These are phyloP conservation scores for Lanmaoa pseudosensibilis DNA, from an alignment of 768 basidiomycete species.

Conservation along the genomic window DNA sequence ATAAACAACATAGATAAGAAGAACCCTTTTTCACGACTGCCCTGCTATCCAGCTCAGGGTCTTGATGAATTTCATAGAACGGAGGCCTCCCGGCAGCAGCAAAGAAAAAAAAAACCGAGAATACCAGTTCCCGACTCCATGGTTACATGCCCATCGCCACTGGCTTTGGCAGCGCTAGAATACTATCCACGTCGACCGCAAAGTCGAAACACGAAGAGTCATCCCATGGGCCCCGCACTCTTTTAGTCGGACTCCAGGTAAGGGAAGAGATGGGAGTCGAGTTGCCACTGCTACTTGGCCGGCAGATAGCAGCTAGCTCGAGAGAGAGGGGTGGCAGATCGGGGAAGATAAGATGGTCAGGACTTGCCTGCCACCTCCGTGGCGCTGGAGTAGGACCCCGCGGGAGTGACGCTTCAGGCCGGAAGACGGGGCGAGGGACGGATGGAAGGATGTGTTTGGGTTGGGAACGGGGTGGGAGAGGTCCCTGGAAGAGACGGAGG, in stretches of 20 bases:
- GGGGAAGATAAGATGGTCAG: conserved; percentile 11
- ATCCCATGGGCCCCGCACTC: conserved; percentile 57
- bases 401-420: conserved; percentile 32
- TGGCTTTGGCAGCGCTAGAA: conserved; percentile 49
- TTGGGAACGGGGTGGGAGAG: conserved; percentile 56
- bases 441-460: conserved; percentile 69
- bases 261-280: conserved; percentile 19
- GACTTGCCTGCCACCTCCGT: conserved; percentile 13
- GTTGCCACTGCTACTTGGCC: conserved; percentile 11
- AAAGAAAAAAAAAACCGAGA: not conserved
- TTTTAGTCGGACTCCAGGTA: conserved; percentile 17
- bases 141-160: conserved; percentile 33
- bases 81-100: conserved; percentile 3
- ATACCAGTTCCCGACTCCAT: not conserved
- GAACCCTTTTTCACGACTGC: not conserved
- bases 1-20: not conserved
- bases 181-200: conserved; percentile 45
- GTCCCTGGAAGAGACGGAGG: conserved; percentile 60
- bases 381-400: conserved; percentile 21
- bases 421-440: conserved; percentile 56
- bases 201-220: conserved; percentile 47
- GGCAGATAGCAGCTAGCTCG: conserved; percentile 19
- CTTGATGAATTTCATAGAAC: not conserved
- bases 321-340: conserved; percentile 28
- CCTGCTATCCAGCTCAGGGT: conserved; percentile 3